Evolutionary conservation across 2,329 filamentous ascomycete genomes (phyloP).

Genomic region (Ramularia endophylla): DNA sequence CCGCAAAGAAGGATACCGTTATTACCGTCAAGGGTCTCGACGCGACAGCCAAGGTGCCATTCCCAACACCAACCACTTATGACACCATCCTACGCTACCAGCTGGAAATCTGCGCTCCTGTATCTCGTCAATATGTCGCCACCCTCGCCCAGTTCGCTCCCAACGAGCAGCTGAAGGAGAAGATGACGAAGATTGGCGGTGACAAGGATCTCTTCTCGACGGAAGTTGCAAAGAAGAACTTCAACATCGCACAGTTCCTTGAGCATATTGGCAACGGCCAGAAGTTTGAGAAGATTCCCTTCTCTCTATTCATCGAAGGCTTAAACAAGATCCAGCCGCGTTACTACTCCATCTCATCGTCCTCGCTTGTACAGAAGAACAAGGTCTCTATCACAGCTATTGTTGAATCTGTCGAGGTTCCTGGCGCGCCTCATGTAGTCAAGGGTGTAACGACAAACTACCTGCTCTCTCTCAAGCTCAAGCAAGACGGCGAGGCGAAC

Average conservation of each 20-base stretch:
- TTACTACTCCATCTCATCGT: slow-evolving; percentile 99
- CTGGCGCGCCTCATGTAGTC: slow-evolving; percentile 71
- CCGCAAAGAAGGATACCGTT: slow-evolving; percentile 71
- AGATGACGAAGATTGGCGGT: slow-evolving; percentile 79
- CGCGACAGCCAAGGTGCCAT: slow-evolving; percentile 92
- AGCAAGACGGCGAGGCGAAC: slow-evolving; percentile 81
- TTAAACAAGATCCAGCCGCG: slow-evolving; percentile 92
- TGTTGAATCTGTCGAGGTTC: slow-evolving; percentile 75
- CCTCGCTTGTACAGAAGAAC: slow-evolving; percentile 86
- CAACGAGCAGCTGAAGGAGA: slow-evolving; percentile 73
- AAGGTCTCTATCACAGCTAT: slow-evolving; percentile 94
- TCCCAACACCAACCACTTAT: slow-evolving; percentile 94
- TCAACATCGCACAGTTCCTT: slow-evolving; percentile 85
- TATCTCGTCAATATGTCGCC: slow-evolving; percentile 91
- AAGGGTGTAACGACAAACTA: slow-evolving; percentile 98
- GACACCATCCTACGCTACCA: slow-evolving; percentile 92
- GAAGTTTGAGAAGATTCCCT: slow-evolving; percentile 79
- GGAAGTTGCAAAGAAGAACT: slow-evolving; percentile 71
- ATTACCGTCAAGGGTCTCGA: slow-evolving; percentile 88
- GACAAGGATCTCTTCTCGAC: slow-evolving; percentile 96
- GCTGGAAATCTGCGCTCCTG: slow-evolving; percentile 90
- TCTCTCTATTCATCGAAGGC: slow-evolving; percentile 91
- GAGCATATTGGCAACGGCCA: slow-evolving; percentile 64
- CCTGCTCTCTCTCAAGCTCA: slow-evolving; percentile 87
- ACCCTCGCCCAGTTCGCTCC: slow-evolving; percentile 86